A percentile compares a stretch with the other conserved stretches of the same genome.
Conservation (phyloP, 371 early-diverging fungal species). For the Apophysomyces trapeziformis region DNA sequence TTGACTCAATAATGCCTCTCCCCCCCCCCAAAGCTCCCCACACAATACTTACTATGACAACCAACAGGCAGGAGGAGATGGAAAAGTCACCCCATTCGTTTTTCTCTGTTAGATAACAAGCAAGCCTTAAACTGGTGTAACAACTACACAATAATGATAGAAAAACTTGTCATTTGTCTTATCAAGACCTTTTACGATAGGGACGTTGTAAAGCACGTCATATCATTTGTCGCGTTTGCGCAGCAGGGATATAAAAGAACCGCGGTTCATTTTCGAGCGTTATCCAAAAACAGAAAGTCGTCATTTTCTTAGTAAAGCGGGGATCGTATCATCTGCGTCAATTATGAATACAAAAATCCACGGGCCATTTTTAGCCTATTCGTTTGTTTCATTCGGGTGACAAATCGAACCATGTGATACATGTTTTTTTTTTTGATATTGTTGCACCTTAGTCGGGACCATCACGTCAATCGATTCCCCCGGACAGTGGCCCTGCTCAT, state of each 20-base stretch:
- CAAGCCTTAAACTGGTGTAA: background rate
- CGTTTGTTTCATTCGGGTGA: too few species aligned
- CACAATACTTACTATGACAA: background rate
- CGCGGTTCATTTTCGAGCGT: background rate
- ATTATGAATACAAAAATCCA: too few species aligned
- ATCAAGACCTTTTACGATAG: background rate
- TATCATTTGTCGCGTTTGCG: slow-evolving; percentile 6
- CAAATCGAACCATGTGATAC: too few species aligned
- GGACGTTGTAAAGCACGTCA: background rate
- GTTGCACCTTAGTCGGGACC: too few species aligned
- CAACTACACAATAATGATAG: background rate
- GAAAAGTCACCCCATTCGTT: background rate
- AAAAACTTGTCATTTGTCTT: too few species aligned
- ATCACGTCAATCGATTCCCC: too few species aligned
- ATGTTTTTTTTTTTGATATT: too few species aligned
- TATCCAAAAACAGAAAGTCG: background rate
- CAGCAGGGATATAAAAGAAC: background rate
- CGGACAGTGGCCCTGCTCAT: too few species aligned
- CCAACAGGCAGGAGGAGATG: background rate
- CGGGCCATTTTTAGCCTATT: too few species aligned
- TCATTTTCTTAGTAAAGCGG: too few species aligned
- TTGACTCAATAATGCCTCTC: slow-evolving; percentile 3
- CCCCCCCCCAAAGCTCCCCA: background rate
- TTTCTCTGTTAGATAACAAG: background rate
- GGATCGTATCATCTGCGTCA: too few species aligned